These are phyloP conservation scores for Globisporangium megalacanthum DNA, from an alignment of 352 stramenopile species.

Conservation along the genomic window DNA sequence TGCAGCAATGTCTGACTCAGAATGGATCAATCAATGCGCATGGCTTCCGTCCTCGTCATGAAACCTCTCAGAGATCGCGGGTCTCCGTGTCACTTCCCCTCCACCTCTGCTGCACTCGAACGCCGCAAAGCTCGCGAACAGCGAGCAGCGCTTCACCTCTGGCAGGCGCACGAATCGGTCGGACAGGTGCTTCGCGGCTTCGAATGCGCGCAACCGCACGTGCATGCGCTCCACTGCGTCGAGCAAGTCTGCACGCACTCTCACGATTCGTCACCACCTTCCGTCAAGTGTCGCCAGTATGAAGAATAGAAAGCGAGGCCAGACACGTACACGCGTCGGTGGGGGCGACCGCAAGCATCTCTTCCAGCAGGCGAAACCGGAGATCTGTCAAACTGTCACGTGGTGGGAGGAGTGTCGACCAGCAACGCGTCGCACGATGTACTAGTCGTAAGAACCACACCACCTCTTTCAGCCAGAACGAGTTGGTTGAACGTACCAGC, in stretches of 20 bases:
- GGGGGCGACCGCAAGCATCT: conserved; percentile 26
- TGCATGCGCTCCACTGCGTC: conserved; percentile 42
- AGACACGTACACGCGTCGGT: conserved; percentile 26
- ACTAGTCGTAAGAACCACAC: neutral
- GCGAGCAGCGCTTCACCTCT: conserved; percentile 20
- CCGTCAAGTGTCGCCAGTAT: no score
- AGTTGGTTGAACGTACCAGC: conserved; percentile 17
- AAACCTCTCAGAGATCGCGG: neutral
- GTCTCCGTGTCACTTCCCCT: no score
- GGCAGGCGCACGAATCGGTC: conserved; percentile 26
- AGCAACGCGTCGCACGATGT: neutral
- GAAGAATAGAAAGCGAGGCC: no score
- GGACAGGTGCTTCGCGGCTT: conserved; percentile 21
- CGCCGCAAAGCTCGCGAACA: conserved; percentile 26
- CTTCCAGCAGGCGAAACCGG: conserved; percentile 30
- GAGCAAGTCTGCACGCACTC: conserved; percentile 22
- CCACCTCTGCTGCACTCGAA: conserved; percentile 12
- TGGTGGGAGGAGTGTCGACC: neutral
- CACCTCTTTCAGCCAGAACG: neutral
- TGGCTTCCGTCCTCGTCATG: no score
- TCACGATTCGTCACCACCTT: no score
- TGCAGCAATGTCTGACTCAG: no score
- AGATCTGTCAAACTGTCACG: conserved; percentile 32
- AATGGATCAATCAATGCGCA: no score
- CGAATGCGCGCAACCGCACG: conserved; percentile 31